Evolutionary conservation across 169 alveolate genomes (phyloP).

Genomic region (Plasmodium knowlesi): DNA sequence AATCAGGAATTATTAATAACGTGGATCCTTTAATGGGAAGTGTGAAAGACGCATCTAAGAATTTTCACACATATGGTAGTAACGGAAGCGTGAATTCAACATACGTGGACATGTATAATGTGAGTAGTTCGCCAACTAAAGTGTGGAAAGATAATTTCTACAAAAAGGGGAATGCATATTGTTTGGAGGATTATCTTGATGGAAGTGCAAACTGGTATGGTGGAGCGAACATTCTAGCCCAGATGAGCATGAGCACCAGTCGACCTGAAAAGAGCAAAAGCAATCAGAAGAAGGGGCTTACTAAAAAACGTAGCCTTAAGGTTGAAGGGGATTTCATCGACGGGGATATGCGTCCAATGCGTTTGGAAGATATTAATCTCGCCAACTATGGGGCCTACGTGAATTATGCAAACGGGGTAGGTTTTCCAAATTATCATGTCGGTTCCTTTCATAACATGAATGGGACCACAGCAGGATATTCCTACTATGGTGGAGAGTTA

Average conservation of each 20-base stretch:
- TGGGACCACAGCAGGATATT: background rate
- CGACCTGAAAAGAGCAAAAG: background rate
- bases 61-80: background rate
- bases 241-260: background rate
- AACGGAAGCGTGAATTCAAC: background rate
- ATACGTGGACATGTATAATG: background rate
- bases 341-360: background rate
- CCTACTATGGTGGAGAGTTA: background rate
- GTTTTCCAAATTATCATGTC: background rate
- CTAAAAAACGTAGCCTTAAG: background rate
- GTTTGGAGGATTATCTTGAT: background rate
- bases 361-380: background rate
- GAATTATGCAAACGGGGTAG: background rate
- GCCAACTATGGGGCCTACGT: background rate
- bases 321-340: background rate
- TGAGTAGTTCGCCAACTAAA: background rate
- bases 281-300: background rate
- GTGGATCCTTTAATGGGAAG: background rate
- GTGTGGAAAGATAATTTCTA: background rate
- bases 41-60: background rate
- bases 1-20: background rate
- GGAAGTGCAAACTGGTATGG: background rate
- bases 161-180: background rate
- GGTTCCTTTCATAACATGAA: background rate
- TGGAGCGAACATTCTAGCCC: background rate